phyloP scores from a whole-genome alignment of 805 yeast genomes.

The Hanseniaspora meyeri region DNA sequence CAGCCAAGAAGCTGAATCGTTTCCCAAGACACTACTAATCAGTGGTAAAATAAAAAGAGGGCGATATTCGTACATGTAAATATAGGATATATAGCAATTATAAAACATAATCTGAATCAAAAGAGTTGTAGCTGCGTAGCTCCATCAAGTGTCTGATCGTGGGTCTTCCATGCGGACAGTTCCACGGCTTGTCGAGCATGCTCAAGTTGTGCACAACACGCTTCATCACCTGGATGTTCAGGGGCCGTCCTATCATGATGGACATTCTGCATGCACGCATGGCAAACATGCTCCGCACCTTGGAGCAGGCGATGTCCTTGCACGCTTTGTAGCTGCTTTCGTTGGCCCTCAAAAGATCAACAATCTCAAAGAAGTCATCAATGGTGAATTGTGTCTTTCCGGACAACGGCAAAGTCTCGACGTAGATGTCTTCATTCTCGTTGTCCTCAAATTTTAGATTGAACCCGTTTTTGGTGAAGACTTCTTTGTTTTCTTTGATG shows the following conservation, averaged over 20 bases:
- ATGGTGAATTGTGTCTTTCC: constrained; percentile 55
- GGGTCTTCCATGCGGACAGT: constrained; percentile 94
- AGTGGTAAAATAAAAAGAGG: too few relatives aligned
- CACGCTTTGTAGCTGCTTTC: constrained; percentile 29
- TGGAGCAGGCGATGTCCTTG: constrained; percentile 43
- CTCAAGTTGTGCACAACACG: constrained; percentile 57
- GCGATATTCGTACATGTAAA: not conserved
- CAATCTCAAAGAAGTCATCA: constrained; percentile 60
- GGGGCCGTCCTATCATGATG: constrained; percentile 80
- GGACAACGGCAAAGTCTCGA: constrained; percentile 61
- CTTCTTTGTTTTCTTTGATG: constrained; percentile 45
- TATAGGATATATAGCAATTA: constrained; percentile 12
- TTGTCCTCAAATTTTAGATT: constrained; percentile 27
- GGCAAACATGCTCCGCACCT: constrained; percentile 74
- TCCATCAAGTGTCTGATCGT: constrained; percentile 84
- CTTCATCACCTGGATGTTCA: constrained; percentile 49
- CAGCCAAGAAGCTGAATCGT: constrained; percentile 77
- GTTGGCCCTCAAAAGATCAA: constrained; percentile 48
- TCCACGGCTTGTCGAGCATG: constrained; percentile 83
- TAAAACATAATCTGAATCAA: constrained; percentile 33
- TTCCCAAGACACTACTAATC: constrained; percentile 39
- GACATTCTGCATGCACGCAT: constrained; percentile 91
- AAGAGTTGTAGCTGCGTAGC: constrained; percentile 35
- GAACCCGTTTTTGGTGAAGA: constrained; percentile 71
- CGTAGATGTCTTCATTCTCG: constrained; percentile 41